Evolutionary conservation across 257 asterid species (phyloP).

Genomic region (Solanum corneliomulleri): DNA sequence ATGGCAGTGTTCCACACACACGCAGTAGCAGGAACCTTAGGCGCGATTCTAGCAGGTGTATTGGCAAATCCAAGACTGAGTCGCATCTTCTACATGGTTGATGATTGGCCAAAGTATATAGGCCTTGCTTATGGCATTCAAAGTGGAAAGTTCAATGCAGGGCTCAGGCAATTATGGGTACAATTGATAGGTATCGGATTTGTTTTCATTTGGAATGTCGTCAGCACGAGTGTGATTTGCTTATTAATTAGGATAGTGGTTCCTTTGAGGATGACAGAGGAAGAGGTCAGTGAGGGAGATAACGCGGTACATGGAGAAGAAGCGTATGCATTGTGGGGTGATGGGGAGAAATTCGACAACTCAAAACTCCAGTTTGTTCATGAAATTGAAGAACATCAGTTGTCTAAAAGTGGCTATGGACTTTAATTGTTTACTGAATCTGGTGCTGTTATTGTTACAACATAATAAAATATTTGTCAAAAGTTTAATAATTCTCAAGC

Average conservation of each 20-base stretch:
- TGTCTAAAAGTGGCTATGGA: constrained; percentile 4
- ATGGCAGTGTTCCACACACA: constrained; percentile 82
- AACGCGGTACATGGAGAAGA: constrained; percentile 69
- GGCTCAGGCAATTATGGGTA: constrained; percentile 47
- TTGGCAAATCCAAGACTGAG: constrained; percentile 56
- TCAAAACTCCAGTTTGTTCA: constrained; percentile 25
- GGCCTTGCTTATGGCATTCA: constrained; percentile 56
- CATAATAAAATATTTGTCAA: background rate
- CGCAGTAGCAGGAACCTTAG: constrained; percentile 67
- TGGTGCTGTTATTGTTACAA: background rate
- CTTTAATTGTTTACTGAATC: background rate
- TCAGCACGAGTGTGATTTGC: constrained; percentile 51
- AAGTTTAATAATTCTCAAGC: background rate
- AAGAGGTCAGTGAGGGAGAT: constrained; percentile 47
- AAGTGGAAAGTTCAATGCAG: constrained; percentile 17
- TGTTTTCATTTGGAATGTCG: constrained; percentile 24
- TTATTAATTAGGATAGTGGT: constrained; percentile 33
- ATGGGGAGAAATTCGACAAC: constrained; percentile 53
- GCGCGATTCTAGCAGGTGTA: constrained; percentile 59
- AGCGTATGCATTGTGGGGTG: constrained; percentile 79
- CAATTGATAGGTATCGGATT: constrained; percentile 50
- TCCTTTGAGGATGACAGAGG: constrained; percentile 45
- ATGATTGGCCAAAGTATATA: constrained; percentile 17
- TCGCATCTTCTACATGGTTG: constrained; percentile 28
- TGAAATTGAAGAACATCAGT: constrained; percentile 19